Evolutionary conservation across 2,329 filamentous ascomycete genomes (phyloP).

Genomic region (Colletotrichum chrysophilum): DNA sequence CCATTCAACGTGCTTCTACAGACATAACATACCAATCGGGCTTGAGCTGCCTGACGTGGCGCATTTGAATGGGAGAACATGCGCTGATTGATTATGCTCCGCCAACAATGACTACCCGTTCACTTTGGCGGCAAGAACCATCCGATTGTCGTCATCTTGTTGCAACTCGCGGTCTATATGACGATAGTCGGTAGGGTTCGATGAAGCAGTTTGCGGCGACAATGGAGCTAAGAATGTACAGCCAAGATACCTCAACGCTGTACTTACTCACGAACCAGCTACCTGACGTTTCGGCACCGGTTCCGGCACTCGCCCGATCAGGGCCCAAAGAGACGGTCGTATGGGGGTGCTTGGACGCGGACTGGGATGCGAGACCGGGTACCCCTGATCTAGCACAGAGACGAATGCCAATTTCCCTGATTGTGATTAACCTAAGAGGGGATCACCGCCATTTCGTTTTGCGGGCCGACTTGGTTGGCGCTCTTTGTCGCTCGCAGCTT

Average conservation of each 20-base stretch:
- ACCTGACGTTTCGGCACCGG: conserved; percentile 21
- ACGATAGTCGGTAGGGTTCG: neutral
- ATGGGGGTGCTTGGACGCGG: conserved; percentile 20
- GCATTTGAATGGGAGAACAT: neutral
- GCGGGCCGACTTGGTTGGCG: conserved; percentile 8
- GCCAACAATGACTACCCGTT: neutral
- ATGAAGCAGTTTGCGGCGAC: neutral
- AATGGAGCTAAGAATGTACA: neutral
- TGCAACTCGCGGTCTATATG: neutral
- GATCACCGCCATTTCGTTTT: conserved; percentile 24
- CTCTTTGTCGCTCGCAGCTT: neutral
- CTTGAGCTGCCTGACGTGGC: neutral
- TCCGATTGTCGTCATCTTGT: neutral
- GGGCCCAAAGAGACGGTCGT: conserved; percentile 22
- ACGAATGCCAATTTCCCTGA: conserved; percentile 24
- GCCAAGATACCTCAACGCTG: conserved; percentile 1
- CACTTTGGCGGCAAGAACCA: neutral
- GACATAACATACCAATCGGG: neutral
- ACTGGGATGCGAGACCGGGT: conserved; percentile 7
- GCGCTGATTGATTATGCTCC: neutral
- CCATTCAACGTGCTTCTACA: neutral
- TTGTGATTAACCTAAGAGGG: conserved; percentile 15
- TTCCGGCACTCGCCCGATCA: conserved; percentile 24
- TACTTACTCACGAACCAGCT: conserved; percentile 1
- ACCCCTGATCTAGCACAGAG: conserved; percentile 17